These are phyloP conservation scores for Pythium pectinolyticum DNA, from an alignment of 352 stramenopile genomes.

Conservation along the genomic window DNA sequence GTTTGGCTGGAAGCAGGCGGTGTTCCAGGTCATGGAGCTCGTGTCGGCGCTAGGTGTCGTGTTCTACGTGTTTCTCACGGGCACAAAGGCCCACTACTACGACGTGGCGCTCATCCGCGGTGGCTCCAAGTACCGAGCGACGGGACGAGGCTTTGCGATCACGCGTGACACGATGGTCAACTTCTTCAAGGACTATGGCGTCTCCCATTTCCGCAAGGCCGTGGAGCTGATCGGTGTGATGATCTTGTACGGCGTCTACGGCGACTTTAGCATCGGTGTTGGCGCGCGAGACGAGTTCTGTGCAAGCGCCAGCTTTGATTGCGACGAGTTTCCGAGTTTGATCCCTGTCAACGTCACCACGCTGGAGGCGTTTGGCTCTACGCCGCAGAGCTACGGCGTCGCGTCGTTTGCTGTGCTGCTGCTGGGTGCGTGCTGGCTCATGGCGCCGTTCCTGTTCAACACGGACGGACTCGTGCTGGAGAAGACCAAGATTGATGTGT, in stretches of 20 bases:
- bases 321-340: slow-evolving; percentile 42
- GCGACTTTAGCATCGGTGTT: slow-evolving; percentile 72
- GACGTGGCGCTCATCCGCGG: slow-evolving; percentile 82
- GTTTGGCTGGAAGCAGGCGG: slow-evolving; percentile 73
- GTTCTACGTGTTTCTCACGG: slow-evolving; percentile 88
- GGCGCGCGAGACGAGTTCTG: slow-evolving; percentile 50
- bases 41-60: slow-evolving; percentile 78
- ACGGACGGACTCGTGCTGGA: slow-evolving; percentile 85
- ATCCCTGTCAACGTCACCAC: slow-evolving; percentile 75
- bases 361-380: slow-evolving; percentile 50
- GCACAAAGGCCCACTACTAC: slow-evolving; percentile 87
- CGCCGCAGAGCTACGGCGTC: slow-evolving; percentile 76
- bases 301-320: slow-evolving; percentile 37
- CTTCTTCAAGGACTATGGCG: slow-evolving; percentile 88
- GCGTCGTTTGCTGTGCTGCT: slow-evolving; percentile 83
- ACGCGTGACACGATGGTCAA: slow-evolving; percentile 85
- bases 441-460: slow-evolving; percentile 87
- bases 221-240: slow-evolving; percentile 85
- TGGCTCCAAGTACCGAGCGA: slow-evolving; percentile 85
- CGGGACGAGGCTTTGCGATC: slow-evolving; percentile 85
- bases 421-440: slow-evolving; percentile 78
- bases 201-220: slow-evolving; percentile 88
- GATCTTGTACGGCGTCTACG: slow-evolving; percentile 80
- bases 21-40: slow-evolving; percentile 75
- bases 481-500: slow-evolving; percentile 80